Percentiles rank a stretch among this genome's conserved stretches.
phyloP scores from a whole-genome alignment of 2,329 filamentous ascomycete genomes.

The Seiridium unicorne region DNA sequence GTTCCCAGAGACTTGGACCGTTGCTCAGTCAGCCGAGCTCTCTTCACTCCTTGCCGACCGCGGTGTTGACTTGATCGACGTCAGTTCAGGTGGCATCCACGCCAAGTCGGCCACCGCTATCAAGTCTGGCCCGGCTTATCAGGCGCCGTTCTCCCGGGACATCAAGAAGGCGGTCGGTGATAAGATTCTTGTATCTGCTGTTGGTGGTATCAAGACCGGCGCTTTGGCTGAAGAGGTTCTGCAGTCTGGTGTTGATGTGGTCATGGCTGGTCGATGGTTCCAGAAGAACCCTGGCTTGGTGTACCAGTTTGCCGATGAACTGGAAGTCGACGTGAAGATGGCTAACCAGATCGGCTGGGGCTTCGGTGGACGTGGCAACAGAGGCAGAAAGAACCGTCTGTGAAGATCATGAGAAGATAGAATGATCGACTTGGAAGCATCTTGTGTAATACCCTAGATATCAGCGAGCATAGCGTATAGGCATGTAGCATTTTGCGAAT shows the following conservation, averaged over 20 bases:
- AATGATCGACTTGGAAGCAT: not conserved
- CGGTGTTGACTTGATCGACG: constrained; percentile 70
- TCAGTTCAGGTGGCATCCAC: constrained; percentile 63
- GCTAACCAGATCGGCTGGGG: constrained; percentile 57
- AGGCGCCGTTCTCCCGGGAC: constrained; percentile 62
- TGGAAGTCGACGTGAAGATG: constrained; percentile 43
- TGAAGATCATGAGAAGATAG: not conserved
- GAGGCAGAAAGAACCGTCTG: constrained; percentile 1
- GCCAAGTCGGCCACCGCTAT: constrained; percentile 45
- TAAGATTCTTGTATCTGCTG: constrained; percentile 52
- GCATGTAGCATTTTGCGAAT: not conserved
- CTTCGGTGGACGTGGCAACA: constrained; percentile 39
- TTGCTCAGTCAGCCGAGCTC: constrained; percentile 58
- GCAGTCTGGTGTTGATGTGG: constrained; percentile 43
- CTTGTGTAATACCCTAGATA: not conserved
- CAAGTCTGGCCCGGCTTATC: constrained; percentile 58
- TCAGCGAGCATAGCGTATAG: not conserved
- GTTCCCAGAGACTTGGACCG: constrained; percentile 55
- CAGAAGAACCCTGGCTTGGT: constrained; percentile 59
- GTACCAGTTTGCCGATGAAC: constrained; percentile 54
- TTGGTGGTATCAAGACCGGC: constrained; percentile 47
- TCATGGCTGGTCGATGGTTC: constrained; percentile 51
- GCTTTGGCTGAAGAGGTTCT: constrained; percentile 46
- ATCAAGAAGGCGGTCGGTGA: constrained; percentile 67
- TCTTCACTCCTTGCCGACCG: constrained; percentile 57